phyloP scores from a whole-genome alignment of 345 rosid genomes.

The Syzygium aromaticum region DNA sequence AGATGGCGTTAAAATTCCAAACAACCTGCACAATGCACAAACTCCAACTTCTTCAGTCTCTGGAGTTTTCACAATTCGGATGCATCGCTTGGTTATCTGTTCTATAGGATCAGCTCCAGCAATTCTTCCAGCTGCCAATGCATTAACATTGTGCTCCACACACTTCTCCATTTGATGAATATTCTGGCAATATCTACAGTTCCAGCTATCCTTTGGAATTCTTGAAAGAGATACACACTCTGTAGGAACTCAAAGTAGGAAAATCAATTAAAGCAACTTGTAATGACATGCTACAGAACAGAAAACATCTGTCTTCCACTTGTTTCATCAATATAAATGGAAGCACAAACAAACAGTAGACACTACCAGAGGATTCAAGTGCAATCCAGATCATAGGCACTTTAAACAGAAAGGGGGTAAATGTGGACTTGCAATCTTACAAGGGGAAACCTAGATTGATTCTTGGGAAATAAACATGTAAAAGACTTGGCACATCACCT shows the following conservation, averaged over 20 bases:
- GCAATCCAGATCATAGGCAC: background rate
- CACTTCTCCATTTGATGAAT: slow-evolving; percentile 53
- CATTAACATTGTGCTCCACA: slow-evolving; percentile 65
- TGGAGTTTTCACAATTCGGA: slow-evolving; percentile 64
- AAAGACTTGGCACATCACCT: background rate
- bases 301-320: background rate
- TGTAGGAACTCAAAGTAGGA: slow-evolving; percentile 10
- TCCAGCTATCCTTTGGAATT: slow-evolving; percentile 68
- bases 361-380: background rate
- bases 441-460: background rate
- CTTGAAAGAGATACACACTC: slow-evolving; percentile 48
- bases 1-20: background rate
- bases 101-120: slow-evolving; percentile 85
- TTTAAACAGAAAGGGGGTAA: background rate
- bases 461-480: background rate
- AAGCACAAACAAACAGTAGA: background rate
- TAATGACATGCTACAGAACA: background rate
- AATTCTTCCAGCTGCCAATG: slow-evolving; percentile 87
- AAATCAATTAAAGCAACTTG: background rate
- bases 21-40: slow-evolving; percentile 87
- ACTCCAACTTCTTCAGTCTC: slow-evolving; percentile 55
- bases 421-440: background rate
- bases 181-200: slow-evolving; percentile 66
- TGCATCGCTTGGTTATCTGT: slow-evolving; percentile 76
- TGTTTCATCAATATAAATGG: background rate